These are phyloP conservation scores for Onygenales sp. DNA, from an alignment of 2,329 filamentous ascomycete species.

Conservation along the genomic window DNA sequence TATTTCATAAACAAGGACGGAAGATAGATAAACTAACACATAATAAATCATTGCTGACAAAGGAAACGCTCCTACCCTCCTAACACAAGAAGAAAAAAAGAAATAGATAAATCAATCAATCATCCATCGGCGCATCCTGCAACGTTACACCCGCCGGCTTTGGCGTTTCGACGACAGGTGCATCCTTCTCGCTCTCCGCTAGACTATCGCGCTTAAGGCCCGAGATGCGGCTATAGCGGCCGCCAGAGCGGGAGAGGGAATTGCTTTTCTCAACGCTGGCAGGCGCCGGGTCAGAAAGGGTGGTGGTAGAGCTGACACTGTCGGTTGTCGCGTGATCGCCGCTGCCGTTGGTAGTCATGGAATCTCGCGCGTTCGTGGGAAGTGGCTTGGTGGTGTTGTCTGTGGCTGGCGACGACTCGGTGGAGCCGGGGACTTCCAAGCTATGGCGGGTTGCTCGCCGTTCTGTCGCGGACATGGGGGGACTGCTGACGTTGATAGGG, in stretches of 20 bases:
- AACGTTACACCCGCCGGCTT: conserved; percentile 51
- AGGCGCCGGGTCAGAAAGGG: conserved; percentile 18
- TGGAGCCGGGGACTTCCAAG: conserved; percentile 67
- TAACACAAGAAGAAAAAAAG: background rate
- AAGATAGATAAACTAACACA: background rate
- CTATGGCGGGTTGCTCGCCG: conserved; percentile 50
- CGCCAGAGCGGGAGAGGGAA: conserved; percentile 48
- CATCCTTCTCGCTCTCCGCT: conserved; percentile 16
- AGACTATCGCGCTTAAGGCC: conserved; percentile 43
- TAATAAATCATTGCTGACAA: background rate
- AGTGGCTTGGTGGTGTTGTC: conserved; percentile 19
- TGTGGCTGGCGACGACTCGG: conserved; percentile 33
- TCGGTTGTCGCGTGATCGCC: conserved; percentile 22
- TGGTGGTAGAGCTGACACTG: conserved; percentile 15
- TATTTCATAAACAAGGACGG: background rate
- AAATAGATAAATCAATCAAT: conserved; percentile 32
- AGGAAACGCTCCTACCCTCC: background rate
- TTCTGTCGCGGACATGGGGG: conserved; percentile 40
- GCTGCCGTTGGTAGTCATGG: conserved; percentile 31
- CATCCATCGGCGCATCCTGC: conserved; percentile 70
- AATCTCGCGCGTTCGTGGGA: background rate
- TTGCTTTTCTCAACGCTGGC: conserved; percentile 52
- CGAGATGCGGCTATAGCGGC: conserved; percentile 39
- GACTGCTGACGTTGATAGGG: conserved; percentile 63
- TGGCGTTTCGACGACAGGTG: conserved; percentile 7